phyloP scores from a whole-genome alignment of 78 protist genomes.

The Paratrimastix pyriformis region DNA sequence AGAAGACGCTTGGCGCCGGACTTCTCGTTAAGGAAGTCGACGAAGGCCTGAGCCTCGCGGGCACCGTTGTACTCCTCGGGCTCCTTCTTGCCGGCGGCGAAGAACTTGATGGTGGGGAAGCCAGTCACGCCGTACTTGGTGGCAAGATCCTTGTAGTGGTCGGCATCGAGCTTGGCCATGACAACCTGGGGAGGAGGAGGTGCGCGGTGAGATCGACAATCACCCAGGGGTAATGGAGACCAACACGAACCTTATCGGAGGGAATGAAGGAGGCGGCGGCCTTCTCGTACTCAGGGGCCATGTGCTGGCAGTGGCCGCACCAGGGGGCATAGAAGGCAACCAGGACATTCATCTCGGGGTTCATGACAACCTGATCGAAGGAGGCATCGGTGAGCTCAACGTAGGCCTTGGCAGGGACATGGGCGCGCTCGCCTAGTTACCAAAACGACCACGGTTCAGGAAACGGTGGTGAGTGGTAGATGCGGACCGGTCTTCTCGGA shows the following conservation, averaged over 20 bases:
- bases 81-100: no score
- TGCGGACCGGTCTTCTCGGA: not conserved
- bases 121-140: not conserved
- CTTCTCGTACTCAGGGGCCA: not conserved
- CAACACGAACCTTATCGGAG: not conserved
- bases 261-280: not conserved
- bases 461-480: no score
- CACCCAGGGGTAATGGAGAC: no score
- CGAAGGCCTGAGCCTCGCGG: no score
- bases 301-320: conserved; percentile 1
- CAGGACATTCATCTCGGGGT: not conserved
- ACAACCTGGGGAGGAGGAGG: no score
- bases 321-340: conserved; percentile 10
- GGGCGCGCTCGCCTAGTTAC: not conserved
- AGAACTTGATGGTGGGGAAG: conserved; percentile 8
- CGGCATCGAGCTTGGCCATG: conserved; percentile 4
- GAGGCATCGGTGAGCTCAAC: not conserved
- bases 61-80: no score
- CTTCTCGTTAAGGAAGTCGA: no score
- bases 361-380: conserved; percentile 6
- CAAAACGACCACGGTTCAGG: no score
- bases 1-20: no score
- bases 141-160: not conserved
- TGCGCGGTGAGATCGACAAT: no score
- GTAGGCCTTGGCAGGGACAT: no score